A percentile compares a stretch with the other conserved stretches of the same genome.
Evolutionary conservation across 768 basidiomycete genomes (phyloP).

Genomic region (Hirschioporus abietinus): DNA sequence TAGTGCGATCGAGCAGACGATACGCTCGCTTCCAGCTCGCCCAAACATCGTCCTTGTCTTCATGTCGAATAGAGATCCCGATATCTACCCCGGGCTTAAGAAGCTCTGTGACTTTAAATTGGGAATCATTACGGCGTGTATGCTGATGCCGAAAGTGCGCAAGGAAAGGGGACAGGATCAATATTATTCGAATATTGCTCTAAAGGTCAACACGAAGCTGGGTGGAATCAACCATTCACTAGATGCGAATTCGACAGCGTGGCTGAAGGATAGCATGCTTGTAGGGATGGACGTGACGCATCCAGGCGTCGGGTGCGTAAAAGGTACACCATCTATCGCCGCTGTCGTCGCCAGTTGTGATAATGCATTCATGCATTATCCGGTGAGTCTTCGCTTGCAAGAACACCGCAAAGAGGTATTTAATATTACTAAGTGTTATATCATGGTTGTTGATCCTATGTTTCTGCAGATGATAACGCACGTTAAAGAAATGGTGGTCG

Average conservation of each 20-base stretch:
- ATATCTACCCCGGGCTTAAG: slow-evolving; percentile 80
- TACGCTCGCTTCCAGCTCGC: slow-evolving; percentile 27
- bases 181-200: slow-evolving; percentile 75
- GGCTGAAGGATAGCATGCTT: slow-evolving; percentile 76
- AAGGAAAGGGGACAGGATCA: slow-evolving; percentile 61
- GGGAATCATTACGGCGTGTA: slow-evolving; percentile 74
- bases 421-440: neutral
- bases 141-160: slow-evolving; percentile 60
- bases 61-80: slow-evolving; percentile 62
- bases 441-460: neutral
- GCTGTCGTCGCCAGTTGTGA: slow-evolving; percentile 80
- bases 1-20: slow-evolving; percentile 31
- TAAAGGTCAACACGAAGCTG: slow-evolving; percentile 81
- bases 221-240: slow-evolving; percentile 75
- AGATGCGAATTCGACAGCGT: slow-evolving; percentile 48
- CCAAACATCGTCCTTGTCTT: slow-evolving; percentile 70
- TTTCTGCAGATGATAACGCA: slow-evolving; percentile 64
- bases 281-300: slow-evolving; percentile 86
- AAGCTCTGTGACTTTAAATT: slow-evolving; percentile 65
- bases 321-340: slow-evolving; percentile 77
- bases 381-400: slow-evolving; percentile 68
- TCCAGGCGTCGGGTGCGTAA: slow-evolving; percentile 58
- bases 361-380: slow-evolving; percentile 66
- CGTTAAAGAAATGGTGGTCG: slow-evolving; percentile 61
- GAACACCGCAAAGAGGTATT: slow-evolving; percentile 39